phyloP scores from a whole-genome alignment of 495 filamentous ascomycete species.

The Hyaloscypha variabilis region DNA sequence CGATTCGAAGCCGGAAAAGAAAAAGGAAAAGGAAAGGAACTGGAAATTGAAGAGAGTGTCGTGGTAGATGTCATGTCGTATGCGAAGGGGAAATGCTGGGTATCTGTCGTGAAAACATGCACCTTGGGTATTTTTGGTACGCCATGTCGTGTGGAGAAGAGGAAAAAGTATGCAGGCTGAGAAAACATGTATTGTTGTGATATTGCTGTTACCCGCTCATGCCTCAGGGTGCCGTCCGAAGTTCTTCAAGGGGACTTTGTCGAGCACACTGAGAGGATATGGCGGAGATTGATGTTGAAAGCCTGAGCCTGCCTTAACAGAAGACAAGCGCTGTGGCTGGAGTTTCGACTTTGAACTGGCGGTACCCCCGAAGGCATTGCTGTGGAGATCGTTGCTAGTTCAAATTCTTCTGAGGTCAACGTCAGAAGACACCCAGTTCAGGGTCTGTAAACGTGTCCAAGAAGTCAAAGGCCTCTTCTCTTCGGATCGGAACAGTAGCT shows the following conservation, averaged over 20 bases:
- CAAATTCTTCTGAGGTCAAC: neutral
- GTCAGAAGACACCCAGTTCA: neutral
- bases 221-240: no score
- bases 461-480: conserved; percentile 22
- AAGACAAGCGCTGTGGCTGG: neutral
- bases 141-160: neutral
- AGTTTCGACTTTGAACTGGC: neutral
- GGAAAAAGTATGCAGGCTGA: neutral
- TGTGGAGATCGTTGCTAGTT: neutral
- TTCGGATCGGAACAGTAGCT: conserved; percentile 6
- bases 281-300: neutral
- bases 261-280: neutral
- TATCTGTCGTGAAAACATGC: neutral
- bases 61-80: neutral
- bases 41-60: neutral
- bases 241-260: neutral
- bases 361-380: neutral
- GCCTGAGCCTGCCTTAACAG: neutral
- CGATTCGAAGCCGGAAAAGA: neutral
- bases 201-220: no score
- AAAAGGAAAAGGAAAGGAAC: neutral
- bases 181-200: neutral
- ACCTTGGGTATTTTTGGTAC: neutral
- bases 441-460: conserved; percentile 3
- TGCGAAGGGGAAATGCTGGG: neutral